Base-by-base conservation (phyloP, 129 eudicot genomes). In the Flaveria brownii region DNA sequence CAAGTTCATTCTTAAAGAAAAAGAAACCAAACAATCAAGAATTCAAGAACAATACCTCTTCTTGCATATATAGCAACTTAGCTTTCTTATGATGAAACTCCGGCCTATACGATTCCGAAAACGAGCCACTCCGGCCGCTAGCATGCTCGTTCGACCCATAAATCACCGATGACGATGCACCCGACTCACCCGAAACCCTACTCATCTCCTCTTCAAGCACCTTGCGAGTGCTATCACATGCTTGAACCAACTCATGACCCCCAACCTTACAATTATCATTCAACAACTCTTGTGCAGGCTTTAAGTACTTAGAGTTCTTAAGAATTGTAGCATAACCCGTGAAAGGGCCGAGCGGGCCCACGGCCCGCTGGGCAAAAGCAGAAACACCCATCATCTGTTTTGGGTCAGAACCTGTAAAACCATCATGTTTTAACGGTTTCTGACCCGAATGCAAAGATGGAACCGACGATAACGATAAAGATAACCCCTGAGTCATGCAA, bases 321-420 rank as follows among this genome's bases (percentile, higher is more conserved):
- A 93, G 82, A 54, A 93, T 87, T 0, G 91, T 84, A 0, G 98
- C 86, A 11, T 93, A 93, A 2, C 98, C 98, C 0, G 98, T 93
- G 67, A 90, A 93, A 1, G 98, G 98, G 23, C 98, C 98, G 0
- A 88, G 85, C 0, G 98, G 98, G 43, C 95, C 98, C 0, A 76
- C 72, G 49, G 36, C 76, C 64, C 88, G 78, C 69, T 83, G 83
- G 26, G 81, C 56, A 23, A 80, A 23, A 42, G 88, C 73, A 8
- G 80, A 23, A n/a, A 69, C 66, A 7, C 70, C 83, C 78, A 33
- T 17, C 8, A 78, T 52, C 26, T 64, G 76, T 70, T 75, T 78
- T 20, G 78, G 41, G 20, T 72, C 81, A 9, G 83, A 41, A 69
- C 61, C 46, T 6, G 66, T 64, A 39, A 30, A 30, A 30, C 4